Evolutionary conservation across 2,329 filamentous ascomycete genomes (phyloP).

Genomic region (Ramularia endophylla): DNA sequence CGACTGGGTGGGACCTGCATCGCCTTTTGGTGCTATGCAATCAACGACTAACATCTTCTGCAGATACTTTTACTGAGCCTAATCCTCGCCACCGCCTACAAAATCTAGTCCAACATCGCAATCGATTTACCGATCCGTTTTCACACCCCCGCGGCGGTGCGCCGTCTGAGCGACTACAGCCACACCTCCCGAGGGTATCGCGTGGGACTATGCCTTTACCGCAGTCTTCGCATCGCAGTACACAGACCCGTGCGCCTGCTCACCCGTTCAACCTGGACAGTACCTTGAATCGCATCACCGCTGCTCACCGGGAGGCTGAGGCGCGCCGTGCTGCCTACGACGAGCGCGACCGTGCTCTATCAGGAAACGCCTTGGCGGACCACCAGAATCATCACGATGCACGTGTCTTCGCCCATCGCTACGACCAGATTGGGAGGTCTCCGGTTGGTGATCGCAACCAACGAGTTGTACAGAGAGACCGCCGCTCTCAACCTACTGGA

Average conservation of each 20-base stretch:
- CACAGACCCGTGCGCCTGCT: constrained; percentile 3
- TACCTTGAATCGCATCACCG: constrained; percentile 7
- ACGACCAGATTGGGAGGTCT: no score
- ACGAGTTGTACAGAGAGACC: no score
- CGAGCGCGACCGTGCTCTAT: no score
- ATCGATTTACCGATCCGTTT: constrained; percentile 8
- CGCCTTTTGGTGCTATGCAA: constrained; percentile 1
- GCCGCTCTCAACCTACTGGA: no score
- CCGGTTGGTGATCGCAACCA: no score
- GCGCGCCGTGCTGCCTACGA: no score
- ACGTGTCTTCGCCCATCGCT: no score
- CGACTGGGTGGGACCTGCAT: constrained; percentile 20
- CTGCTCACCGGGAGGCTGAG: no score
- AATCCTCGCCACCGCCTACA: constrained; percentile 13
- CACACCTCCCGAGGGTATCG: constrained; percentile 3
- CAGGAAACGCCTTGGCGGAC: no score
- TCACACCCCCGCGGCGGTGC: background rate
- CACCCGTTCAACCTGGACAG: constrained; percentile 21
- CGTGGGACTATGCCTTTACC: constrained; percentile 4
- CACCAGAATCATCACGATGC: no score
- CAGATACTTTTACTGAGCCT: constrained; percentile 12
- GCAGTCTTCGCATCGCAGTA: background rate
- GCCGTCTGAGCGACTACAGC: constrained; percentile 1
- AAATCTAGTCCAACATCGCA: constrained; percentile 9
- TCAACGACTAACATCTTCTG: constrained; percentile 7